A percentile compares a stretch with the other conserved stretches of the same genome.
Conservation (phyloP, 306 rosid species). For the Cucurbita maxima region DNA sequence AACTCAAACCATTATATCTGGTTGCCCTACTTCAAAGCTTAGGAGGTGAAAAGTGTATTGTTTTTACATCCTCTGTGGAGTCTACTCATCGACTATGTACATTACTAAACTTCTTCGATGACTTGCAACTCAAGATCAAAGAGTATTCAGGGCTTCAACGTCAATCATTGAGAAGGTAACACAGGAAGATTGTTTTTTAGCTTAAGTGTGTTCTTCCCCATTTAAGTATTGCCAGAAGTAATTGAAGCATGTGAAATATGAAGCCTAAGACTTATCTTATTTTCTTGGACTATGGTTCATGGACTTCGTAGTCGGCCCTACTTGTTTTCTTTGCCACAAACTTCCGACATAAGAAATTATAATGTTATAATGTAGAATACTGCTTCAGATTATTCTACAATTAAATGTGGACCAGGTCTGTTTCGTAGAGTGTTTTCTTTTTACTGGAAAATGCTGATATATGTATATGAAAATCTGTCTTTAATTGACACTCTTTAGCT, state of each 20-base stretch:
- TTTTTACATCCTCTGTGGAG: constrained; percentile 84
- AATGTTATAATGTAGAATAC: not conserved
- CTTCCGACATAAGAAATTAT: not conserved
- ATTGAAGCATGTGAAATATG: not conserved
- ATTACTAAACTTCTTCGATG: constrained; percentile 50
- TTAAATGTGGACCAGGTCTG: not conserved
- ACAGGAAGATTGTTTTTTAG: not conserved
- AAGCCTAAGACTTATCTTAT: not conserved
- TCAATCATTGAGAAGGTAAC: constrained; percentile 73
- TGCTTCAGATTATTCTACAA: not conserved
- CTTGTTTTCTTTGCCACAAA: not conserved
- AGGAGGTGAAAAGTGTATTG: constrained; percentile 70
- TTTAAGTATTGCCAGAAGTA: not conserved
- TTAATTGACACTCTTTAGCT: not conserved
- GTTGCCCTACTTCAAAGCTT: constrained; percentile 66
- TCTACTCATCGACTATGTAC: constrained; percentile 79
- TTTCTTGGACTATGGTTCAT: not conserved
- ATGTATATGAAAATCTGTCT: not conserved
- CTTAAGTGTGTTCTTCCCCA: not conserved
- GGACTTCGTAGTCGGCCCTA: not conserved
- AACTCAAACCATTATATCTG: constrained; percentile 69
- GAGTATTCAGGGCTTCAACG: constrained; percentile 81
- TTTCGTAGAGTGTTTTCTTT: not conserved
- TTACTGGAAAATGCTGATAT: not conserved
- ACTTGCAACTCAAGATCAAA: constrained; percentile 51